A percentile compares a stretch with the other conserved stretches of the same genome.
Evolutionary conservation across 108 stramenopile species (phyloP).

Genomic region (Heterococcus sp.): DNA sequence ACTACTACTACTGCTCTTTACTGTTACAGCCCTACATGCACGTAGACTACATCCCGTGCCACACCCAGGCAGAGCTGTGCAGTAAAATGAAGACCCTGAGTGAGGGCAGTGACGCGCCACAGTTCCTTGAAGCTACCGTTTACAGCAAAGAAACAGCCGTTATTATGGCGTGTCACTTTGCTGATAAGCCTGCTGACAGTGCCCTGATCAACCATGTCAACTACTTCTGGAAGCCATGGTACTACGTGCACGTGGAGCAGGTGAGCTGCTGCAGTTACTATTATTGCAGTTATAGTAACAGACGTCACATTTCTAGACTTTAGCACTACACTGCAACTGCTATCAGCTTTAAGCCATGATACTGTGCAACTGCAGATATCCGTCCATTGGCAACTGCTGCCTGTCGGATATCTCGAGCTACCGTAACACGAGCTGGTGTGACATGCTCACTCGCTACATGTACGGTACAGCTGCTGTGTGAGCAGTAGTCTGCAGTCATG

Average conservation of each 20-base stretch:
- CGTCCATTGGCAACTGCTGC: too few species aligned
- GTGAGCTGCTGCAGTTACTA: too few species aligned
- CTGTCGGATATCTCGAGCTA: too few species aligned
- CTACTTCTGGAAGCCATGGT: conserved; percentile 63
- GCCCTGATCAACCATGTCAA: conserved; percentile 44
- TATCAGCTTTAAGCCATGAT: too few species aligned
- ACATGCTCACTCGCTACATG: too few species aligned
- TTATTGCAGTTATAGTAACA: conserved; percentile 46
- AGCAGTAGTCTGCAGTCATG: too few species aligned
- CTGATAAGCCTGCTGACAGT: conserved; percentile 27
- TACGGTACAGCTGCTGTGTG: too few species aligned
- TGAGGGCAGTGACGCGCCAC: conserved; percentile 4
- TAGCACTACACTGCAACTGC: too few species aligned
- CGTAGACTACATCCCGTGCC: conserved; percentile 40
- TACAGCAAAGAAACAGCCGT: conserved; percentile 58
- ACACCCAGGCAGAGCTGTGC: conserved; percentile 28
- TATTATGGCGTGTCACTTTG: conserved; percentile 57
- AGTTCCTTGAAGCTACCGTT: conserved; percentile 61
- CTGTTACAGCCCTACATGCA: conserved; percentile 57
- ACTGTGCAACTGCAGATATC: too few species aligned
- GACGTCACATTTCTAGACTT: too few species aligned
- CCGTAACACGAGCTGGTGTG: too few species aligned
- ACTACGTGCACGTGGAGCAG: conserved; percentile 62
- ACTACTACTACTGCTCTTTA: too few species aligned
- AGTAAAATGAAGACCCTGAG: conserved; percentile 1